Percentiles rank a stretch among this genome's conserved stretches.
Evolutionary conservation across 2,329 filamentous ascomycete species (phyloP).

Genomic region (Aureobasidium namibiae): DNA sequence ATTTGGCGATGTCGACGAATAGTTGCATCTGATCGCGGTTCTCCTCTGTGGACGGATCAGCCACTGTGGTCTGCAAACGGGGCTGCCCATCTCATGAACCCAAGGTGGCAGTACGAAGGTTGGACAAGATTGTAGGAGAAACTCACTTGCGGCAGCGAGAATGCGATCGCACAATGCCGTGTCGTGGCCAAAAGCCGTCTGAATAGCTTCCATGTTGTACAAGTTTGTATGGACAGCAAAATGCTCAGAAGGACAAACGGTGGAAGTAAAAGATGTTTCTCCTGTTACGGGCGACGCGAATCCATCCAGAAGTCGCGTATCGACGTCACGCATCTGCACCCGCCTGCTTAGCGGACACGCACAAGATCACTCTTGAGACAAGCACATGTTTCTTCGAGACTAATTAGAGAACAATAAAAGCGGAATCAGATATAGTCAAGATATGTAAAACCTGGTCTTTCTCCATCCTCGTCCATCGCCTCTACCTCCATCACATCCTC

Average conservation of each 20-base stretch:
- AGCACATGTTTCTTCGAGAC: neutral
- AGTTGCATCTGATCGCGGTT: conserved; percentile 24
- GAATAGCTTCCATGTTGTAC: conserved; percentile 3
- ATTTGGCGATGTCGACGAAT: conserved; percentile 43
- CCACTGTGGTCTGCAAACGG: neutral
- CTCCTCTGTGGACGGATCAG: conserved; percentile 8
- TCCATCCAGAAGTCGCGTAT: conserved; percentile 3
- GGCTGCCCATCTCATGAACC: neutral
- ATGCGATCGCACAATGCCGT: conserved; percentile 15
- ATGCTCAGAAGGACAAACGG: too few species aligned
- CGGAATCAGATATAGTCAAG: neutral
- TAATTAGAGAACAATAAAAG: neutral
- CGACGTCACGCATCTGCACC: conserved; percentile 1
- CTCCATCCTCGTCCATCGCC: neutral
- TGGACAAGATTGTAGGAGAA: neutral
- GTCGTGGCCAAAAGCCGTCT: conserved; percentile 14
- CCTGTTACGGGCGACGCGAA: neutral
- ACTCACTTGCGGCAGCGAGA: conserved; percentile 15
- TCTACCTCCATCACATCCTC: too few species aligned
- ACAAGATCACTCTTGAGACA: neutral
- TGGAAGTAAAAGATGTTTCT: neutral
- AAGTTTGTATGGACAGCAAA: neutral
- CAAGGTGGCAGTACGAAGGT: neutral
- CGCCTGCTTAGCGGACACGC: neutral
- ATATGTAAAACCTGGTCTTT: neutral